Evolutionary conservation across 2,329 filamentous ascomycete species (phyloP), one percentile per base, ranked within the genome.

Genomic region (Cladophialophora bantiana): DNA sequence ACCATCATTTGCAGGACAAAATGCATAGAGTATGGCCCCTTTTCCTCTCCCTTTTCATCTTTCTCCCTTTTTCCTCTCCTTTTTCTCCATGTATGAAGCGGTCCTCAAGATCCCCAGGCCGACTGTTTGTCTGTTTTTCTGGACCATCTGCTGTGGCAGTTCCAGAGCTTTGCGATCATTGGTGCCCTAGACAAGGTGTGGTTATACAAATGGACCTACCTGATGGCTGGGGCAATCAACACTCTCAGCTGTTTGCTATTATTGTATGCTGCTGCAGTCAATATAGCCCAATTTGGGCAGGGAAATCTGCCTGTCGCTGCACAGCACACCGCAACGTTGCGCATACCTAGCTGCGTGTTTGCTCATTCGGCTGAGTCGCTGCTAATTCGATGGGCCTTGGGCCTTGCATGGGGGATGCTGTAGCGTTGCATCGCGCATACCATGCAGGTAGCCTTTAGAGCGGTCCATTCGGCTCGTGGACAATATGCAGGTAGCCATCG

Each of bases 71-170:
- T 50, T 18, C 45, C 20, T 31, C 40, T 42, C 15, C 26, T 10
- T 31, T 7, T 31, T 26, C 10, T 18, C 31, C 45, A 1, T 31
- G 9, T 50, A 20, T 26, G 45, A 50, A 26, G 55, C 35, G 12
- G 57, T 42, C 26, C 18, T 40, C 31, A 45, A 45, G 4, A 20
- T 50, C 36, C 45, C 26, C 34, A 45, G 45, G 34, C 34, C 59
- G 35, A 52, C 48, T 61, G 59, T 32, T 61, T 52, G 59, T 61
- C 31, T 31, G 4, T 61, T 32, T 42, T 40, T 12, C 35, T 53
- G 59, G 13, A 26, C 45, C 13, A 36, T 54, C 59, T 53, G 59
- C 40, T 34, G 59, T 61, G 59, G 48, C 50, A 54, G 20, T 59
- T 9, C n/a, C 6, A 20, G 32, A 45, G 2, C 34, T n/a, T 13